Base-by-base conservation (phyloP, 306 rosid species). In the Castanopsis chinensis region DNA sequence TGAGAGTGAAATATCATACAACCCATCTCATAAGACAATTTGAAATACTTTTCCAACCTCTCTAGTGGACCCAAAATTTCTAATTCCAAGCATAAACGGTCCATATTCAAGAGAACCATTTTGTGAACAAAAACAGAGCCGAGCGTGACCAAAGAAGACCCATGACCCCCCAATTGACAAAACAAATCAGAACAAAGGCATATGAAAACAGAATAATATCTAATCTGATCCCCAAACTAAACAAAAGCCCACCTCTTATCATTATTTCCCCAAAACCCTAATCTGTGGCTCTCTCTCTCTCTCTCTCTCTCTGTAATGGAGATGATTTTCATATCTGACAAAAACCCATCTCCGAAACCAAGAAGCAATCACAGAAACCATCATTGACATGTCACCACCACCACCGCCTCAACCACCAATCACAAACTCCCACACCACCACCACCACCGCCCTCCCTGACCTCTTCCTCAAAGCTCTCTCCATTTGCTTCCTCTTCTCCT, bases 381-480 rank as follows among this genome's bases (percentile, higher is more conserved):
- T 6, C 13, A 19, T 64, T 81, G 80, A 81, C 69, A 85, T 85
- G 88, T 69, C 83, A 80, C 80, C 83, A 33, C 85, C 90, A 15
- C 89, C 83, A 57, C 88, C 74, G 28, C 90, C 90, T 78, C 88
- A 65, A 6, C 92, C 83, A 28, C 86, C 80, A 78, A 69, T 89
- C 53, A 74, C 64, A 15, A 77, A 33, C 91, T 14, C 55, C 80
- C 86, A 76, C 82, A 51, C 82, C 53, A 10, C 6, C 74, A 87
- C 86, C 51, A 2, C 13, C 75, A 86, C 91, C 5, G 17, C 85
- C 74, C 64, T 91, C 6, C 87, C 88, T 1, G 93, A 92, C 72
- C 87, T 92, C 81, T 79, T 92, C 76, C 78, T 90, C 79, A 77
- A 92, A 1, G 91, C 93, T 7, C 69, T 92, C 83, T 89, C 97